A percentile compares a stretch with the other conserved stretches of the same genome.
Evolutionary conservation across 257 asterid species (phyloP).

Genomic region (Rubia yunnanensis): DNA sequence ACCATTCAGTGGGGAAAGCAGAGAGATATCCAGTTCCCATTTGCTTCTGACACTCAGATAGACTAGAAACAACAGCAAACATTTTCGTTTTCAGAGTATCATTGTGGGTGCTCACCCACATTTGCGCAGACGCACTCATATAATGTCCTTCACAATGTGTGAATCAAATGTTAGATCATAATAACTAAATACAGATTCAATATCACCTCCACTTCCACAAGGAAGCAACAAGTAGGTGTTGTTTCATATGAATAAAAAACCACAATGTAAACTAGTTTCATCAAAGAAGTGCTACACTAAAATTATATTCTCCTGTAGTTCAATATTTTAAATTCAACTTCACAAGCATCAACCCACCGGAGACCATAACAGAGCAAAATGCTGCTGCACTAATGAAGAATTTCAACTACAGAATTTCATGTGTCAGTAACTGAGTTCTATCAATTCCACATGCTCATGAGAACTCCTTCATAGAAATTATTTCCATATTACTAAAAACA

Average conservation of each 20-base stretch:
- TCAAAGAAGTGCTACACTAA: too few species aligned
- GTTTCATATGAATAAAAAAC: too few species aligned
- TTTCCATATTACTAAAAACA: background rate
- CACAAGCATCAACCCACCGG: background rate
- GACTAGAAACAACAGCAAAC: constrained; percentile 50
- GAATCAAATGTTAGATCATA: constrained; percentile 4
- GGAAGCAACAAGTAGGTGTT: too few species aligned
- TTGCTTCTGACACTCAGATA: constrained; percentile 60
- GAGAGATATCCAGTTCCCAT: constrained; percentile 83
- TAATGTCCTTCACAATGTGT: constrained; percentile 55
- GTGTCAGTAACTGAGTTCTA: background rate
- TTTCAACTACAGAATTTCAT: background rate
- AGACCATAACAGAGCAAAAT: background rate
- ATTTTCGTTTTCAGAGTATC: constrained; percentile 49
- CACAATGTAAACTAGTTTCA: background rate
- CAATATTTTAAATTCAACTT: background rate
- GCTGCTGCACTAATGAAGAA: background rate
- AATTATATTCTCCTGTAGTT: background rate
- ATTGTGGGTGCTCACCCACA: constrained; percentile 89
- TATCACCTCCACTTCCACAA: background rate
- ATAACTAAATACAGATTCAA: background rate
- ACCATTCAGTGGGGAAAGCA: constrained; percentile 67
- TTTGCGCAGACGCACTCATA: constrained; percentile 79
- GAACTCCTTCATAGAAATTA: background rate
- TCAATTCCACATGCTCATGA: background rate